These are phyloP conservation scores for Arthrobotrys conoides DNA, from an alignment of 2,329 filamentous ascomycete genomes.

Conservation along the genomic window DNA sequence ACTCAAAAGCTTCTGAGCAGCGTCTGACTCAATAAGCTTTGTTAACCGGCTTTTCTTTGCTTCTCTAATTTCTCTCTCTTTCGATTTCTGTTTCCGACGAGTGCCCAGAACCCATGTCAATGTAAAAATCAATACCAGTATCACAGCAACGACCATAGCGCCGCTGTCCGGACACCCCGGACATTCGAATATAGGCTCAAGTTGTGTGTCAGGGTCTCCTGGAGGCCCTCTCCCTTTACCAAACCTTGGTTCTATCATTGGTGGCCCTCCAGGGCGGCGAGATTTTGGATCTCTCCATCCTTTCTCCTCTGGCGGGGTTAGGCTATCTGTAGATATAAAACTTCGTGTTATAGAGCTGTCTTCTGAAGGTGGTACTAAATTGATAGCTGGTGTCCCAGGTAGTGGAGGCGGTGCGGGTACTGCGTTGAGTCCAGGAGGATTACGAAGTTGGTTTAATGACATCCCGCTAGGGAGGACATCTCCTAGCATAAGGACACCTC, in stretches of 20 bases:
- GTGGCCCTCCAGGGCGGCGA: background rate
- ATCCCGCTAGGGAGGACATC: background rate
- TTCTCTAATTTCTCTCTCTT: background rate
- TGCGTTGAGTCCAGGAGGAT: background rate
- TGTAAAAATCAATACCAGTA: background rate
- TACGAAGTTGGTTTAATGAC: background rate
- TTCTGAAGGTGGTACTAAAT: background rate
- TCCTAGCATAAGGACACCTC: background rate
- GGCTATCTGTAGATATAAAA: too few species aligned
- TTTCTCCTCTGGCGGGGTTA: background rate
- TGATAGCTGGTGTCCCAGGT: background rate
- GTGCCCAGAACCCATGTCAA: background rate
- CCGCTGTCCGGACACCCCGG: background rate
- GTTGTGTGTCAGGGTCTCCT: background rate
- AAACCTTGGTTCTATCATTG: too few species aligned
- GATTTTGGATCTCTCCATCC: background rate
- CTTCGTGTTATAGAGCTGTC: background rate
- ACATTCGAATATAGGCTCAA: background rate
- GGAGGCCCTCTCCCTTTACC: background rate
- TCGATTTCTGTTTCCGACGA: too few species aligned
- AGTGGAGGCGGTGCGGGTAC: background rate
- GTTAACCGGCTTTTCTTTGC: background rate
- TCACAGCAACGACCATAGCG: background rate
- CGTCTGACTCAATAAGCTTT: background rate
- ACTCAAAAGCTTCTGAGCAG: background rate